Evolutionary conservation across 176 grass and related monocot species (phyloP).

Genomic region (Poa pratensis): DNA sequence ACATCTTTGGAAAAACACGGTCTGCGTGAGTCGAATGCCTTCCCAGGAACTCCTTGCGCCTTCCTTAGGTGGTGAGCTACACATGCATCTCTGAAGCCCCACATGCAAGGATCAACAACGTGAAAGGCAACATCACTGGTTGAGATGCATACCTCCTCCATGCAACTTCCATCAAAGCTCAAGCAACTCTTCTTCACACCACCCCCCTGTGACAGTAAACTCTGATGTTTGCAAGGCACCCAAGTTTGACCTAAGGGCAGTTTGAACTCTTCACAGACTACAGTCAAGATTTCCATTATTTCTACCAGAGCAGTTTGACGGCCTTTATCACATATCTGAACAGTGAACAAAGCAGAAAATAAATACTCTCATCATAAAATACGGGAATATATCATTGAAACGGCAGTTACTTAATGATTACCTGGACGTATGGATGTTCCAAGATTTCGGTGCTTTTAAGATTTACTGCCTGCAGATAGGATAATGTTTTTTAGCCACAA

Average conservation of each 20-base stretch:
- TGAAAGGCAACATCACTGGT: conserved; percentile 63
- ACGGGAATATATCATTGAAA: not conserved
- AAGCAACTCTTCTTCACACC: conserved; percentile 50
- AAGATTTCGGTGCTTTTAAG: conserved; percentile 60
- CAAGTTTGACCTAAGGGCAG: conserved; percentile 76
- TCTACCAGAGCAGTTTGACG: conserved; percentile 62
- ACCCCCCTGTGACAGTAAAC: conserved; percentile 51
- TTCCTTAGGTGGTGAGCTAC: conserved; percentile 68
- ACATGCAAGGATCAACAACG: conserved; percentile 56
- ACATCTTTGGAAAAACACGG: conserved; percentile 62
- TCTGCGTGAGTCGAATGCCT: conserved; percentile 49
- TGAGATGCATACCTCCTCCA: conserved; percentile 60
- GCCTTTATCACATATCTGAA: conserved; percentile 65
- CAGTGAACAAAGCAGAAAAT: conserved; percentile 20
- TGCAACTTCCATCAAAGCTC: conserved; percentile 55
- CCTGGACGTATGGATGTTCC: conserved; percentile 52
- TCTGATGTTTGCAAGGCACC: conserved; percentile 58
- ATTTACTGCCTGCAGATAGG: conserved; percentile 61
- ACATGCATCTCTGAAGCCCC: conserved; percentile 78
- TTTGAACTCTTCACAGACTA: conserved; percentile 55
- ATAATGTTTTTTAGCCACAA: not conserved
- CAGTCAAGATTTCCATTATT: conserved; percentile 56
- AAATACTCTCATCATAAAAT: not conserved
- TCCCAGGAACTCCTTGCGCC: conserved; percentile 66
- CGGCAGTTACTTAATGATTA: not conserved